Evolutionary conservation across 1,139 yeast genomes (phyloP).

Genomic region (Debaryomycetaceae sp.): DNA sequence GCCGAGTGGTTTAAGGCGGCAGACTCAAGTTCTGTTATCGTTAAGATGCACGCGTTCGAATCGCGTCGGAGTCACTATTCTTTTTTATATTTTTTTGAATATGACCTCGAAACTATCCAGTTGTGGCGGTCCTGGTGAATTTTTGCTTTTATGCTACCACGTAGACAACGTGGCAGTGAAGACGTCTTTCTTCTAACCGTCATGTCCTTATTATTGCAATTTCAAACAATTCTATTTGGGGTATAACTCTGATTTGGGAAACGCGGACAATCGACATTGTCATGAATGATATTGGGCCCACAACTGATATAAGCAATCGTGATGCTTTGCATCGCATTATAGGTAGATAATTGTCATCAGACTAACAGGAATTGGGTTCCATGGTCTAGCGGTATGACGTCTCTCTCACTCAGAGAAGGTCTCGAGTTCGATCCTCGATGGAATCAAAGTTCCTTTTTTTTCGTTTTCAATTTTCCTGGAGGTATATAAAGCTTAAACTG

Average conservation of each 20-base stretch:
- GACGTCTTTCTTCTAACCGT: too few relatives aligned
- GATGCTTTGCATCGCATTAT: too few relatives aligned
- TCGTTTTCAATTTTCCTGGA: neutral
- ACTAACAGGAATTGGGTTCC: slow-evolving; percentile 16
- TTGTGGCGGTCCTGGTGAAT: neutral
- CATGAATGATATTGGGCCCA: too few relatives aligned
- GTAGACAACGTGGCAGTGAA: too few relatives aligned
- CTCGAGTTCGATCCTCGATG: slow-evolving; percentile 43
- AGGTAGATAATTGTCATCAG: neutral
- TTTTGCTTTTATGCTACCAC: too few relatives aligned
- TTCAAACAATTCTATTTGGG: too few relatives aligned
- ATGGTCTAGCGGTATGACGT: slow-evolving; percentile 42
- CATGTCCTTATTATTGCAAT: too few relatives aligned
- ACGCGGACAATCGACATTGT: too few relatives aligned
- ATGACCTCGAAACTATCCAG: neutral
- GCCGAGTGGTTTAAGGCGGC: slow-evolving; percentile 35
- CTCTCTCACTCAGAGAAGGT: slow-evolving; percentile 39
- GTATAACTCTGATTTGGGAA: too few relatives aligned
- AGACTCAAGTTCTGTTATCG: slow-evolving; percentile 34
- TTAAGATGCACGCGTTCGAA: slow-evolving; percentile 24
- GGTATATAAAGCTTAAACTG: neutral
- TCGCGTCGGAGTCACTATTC: slow-evolving; percentile 20
- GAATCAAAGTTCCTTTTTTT: slow-evolving; percentile 17
- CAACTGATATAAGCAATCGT: too few relatives aligned
- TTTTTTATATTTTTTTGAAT: slow-evolving; percentile 4